Conservation (phyloP, 2,329 filamentous ascomycete species). For the Paecilomyces sp. region DNA sequence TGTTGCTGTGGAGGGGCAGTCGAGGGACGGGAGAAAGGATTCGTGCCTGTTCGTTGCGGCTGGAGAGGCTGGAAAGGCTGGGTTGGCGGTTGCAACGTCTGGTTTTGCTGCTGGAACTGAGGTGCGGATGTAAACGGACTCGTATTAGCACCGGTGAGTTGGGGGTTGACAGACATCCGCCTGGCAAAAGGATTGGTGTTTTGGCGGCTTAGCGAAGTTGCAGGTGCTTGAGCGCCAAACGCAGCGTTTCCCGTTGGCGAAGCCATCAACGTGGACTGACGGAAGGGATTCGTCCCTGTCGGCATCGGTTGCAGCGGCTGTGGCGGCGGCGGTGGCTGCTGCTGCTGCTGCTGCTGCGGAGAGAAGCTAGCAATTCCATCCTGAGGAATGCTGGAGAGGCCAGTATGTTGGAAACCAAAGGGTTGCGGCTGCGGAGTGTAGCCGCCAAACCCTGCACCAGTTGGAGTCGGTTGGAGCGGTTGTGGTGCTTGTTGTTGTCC, state of each 20-base stretch:
- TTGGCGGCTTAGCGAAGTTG: slow-evolving; percentile 49
- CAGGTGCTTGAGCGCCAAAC: slow-evolving; percentile 35
- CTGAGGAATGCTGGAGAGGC: slow-evolving; percentile 42
- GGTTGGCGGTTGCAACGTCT: slow-evolving; percentile 22
- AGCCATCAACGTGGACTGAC: slow-evolving; percentile 69
- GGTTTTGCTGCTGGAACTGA: slow-evolving; percentile 26
- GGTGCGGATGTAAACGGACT: slow-evolving; percentile 9
- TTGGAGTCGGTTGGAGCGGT: slow-evolving; percentile 53
- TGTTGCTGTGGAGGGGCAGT: slow-evolving; percentile 30
- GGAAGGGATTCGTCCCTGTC: slow-evolving; percentile 75
- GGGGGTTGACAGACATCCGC: slow-evolving; percentile 31
- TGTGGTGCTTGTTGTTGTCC: slow-evolving; percentile 31
- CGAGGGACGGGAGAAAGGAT: slow-evolving; percentile 58
- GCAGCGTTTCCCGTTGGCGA: slow-evolving; percentile 43
- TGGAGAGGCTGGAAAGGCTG: slow-evolving; percentile 44
- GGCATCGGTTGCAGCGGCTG: slow-evolving; percentile 24
- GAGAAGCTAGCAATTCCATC: slow-evolving; percentile 41
- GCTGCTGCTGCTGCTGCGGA: slow-evolving; percentile 38
- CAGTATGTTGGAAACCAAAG: slow-evolving; percentile 38
- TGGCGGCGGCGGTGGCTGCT: slow-evolving; percentile 31
- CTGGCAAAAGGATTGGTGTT: slow-evolving; percentile 87
- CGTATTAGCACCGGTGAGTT: slow-evolving; percentile 17
- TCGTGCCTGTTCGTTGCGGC: slow-evolving; percentile 60
- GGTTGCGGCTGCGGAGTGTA: slow-evolving; percentile 65
- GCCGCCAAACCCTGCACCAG: slow-evolving; percentile 76